A percentile compares a stretch with the other conserved stretches of the same genome.
Evolutionary conservation across 2,329 filamentous ascomycete species (phyloP).

Genomic region (Talaromyces sp.): DNA sequence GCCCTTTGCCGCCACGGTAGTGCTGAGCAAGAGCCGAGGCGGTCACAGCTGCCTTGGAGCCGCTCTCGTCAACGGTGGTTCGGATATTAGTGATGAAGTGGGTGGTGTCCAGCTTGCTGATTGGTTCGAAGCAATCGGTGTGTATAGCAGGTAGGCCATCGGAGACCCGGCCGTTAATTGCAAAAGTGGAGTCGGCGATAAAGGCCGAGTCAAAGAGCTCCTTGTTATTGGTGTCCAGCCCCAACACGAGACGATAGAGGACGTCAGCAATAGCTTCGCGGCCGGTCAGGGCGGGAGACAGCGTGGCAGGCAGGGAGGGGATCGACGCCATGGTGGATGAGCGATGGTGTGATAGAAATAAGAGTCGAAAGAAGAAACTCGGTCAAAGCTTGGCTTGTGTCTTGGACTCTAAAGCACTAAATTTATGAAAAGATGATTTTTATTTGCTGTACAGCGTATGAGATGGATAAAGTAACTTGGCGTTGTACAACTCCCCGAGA

Average conservation of each 20-base stretch:
- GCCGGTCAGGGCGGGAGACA: slow-evolving; percentile 18
- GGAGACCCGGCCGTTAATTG: not conserved
- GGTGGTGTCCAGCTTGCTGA: slow-evolving; percentile 28
- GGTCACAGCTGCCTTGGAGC: slow-evolving; percentile 26
- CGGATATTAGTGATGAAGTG: slow-evolving; percentile 32
- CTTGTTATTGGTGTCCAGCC: slow-evolving; percentile 23
- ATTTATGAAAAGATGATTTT: not conserved
- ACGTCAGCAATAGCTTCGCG: slow-evolving; percentile 27
- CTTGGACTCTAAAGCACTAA: not conserved
- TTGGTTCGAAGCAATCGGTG: slow-evolving; percentile 17
- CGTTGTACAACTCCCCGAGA: not conserved
- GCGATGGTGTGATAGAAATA: not conserved
- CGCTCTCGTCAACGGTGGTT: slow-evolving; percentile 27
- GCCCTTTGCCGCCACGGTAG: slow-evolving; percentile 25
- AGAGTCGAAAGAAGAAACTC: not conserved
- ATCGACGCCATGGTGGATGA: not conserved
- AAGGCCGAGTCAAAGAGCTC: slow-evolving; percentile 25
- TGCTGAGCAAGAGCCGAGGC: slow-evolving; percentile 29
- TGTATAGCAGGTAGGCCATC: slow-evolving; percentile 18
- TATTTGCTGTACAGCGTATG: not conserved
- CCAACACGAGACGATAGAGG: slow-evolving; percentile 24
- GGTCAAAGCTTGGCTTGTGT: not conserved
- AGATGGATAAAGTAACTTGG: not conserved
- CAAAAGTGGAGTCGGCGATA: slow-evolving; percentile 16
- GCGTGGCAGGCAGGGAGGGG: not conserved